Base-by-base conservation (phyloP, 306 rosid genomes). In the Rosa multiflora region DNA sequence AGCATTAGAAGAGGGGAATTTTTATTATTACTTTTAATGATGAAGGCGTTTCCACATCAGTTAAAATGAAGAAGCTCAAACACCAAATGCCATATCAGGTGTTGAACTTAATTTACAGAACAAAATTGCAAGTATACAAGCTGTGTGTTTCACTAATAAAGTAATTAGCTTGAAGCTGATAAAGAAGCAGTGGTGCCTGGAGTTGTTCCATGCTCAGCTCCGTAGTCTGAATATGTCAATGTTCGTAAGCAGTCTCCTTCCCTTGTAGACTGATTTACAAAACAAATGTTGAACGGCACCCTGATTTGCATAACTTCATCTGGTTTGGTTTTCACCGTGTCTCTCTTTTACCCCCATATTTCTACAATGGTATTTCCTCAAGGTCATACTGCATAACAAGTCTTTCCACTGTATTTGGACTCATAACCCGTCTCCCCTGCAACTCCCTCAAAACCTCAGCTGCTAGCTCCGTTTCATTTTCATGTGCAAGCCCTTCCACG, bases 401-500 rank as follows among this genome's bases (percentile, higher is more conserved):
- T 81, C 97, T 91, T 82, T 91, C 91, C 59, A 91, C 85, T 8
- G 97, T 87, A 76, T 85, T 84, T 72, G 79, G 93, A 82, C 90
- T 87, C 76, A 95, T 10, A 72, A 88, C 94, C 71, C 80, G 85
- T 77, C 80, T 89, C 81, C 44, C 40, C 26, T 77, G 72, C 76
- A 95, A 82, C 83, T 91, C 97, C 67, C 85, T 88, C 84, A 92
- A 67, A 58, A 95, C 83, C 42, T 79, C 68, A 11, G 86, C 88
- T 6, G 93, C 96, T 51, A 91, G 82, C 78, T 90, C 94, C 40
- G 72, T 82, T 81, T 91, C 86, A 52, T 87, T 91, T 84, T 95
- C 88, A 23, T 86, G 89, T 79, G 91, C 91, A 70, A 95, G 83
- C 72, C 97, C 98, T 85, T 92, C 98, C 80, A 95, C 91, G 3